Evolutionary conservation across 345 rosid genomes (phyloP).

Genomic region (Corchorus capsularis): DNA sequence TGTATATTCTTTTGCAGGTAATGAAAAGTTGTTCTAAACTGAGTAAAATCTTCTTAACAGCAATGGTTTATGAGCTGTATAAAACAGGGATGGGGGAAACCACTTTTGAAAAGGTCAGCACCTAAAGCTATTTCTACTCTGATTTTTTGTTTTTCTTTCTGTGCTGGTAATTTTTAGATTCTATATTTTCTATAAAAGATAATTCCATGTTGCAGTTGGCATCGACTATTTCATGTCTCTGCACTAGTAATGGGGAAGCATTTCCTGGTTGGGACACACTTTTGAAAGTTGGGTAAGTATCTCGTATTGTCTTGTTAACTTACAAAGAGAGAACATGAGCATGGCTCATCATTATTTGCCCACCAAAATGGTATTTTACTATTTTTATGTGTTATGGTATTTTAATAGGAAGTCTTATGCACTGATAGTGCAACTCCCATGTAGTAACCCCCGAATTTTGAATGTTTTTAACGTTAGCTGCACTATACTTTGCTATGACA

Average conservation of each 20-base stretch:
- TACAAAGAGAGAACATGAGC: background rate
- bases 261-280: slow-evolving; percentile 96
- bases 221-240: slow-evolving; percentile 58
- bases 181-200: slow-evolving; percentile 15
- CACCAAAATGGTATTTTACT: background rate
- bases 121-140: slow-evolving; percentile 4
- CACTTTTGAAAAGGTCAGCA: slow-evolving; percentile 73
- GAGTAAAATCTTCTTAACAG: slow-evolving; percentile 83
- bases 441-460: background rate
- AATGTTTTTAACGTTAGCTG: slow-evolving; percentile 1
- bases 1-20: slow-evolving; percentile 42
- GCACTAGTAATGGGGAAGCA: slow-evolving; percentile 74
- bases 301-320: background rate
- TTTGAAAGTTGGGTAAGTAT: slow-evolving; percentile 66
- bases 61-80: slow-evolving; percentile 93
- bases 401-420: too few species aligned
- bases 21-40: slow-evolving; percentile 72
- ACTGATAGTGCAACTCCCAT: background rate
- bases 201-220: slow-evolving; percentile 53
- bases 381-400: too few species aligned
- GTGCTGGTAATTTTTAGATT: background rate
- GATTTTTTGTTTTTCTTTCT: background rate
- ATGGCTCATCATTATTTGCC: background rate
- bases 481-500: background rate
- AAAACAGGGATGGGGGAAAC: slow-evolving; percentile 95